A percentile compares a stretch with the other conserved stretches of the same genome.
These are phyloP conservation scores for Hypoxylon sp. DNA, from an alignment of 2,329 filamentous ascomycete genomes.

Conservation along the genomic window DNA sequence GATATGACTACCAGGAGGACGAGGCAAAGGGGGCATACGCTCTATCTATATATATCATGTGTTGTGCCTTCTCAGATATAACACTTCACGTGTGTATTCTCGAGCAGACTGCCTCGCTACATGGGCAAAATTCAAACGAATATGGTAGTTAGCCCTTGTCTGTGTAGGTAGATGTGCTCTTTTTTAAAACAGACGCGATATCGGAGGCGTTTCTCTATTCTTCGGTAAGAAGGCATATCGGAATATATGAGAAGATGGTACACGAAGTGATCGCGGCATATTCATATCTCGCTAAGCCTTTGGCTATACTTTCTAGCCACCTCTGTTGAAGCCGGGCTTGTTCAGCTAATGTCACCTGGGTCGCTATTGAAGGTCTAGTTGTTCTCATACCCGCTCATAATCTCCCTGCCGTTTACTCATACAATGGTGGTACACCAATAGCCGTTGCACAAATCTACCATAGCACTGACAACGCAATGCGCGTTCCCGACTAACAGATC, in stretches of 20 bases:
- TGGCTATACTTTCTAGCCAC: conserved; percentile 17
- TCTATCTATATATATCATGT: not conserved
- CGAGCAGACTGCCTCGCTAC: not conserved
- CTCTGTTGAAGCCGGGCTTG: conserved; percentile 6
- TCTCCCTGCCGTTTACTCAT: conserved; percentile 9
- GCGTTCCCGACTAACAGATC: conserved; percentile 20
- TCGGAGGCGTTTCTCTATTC: conserved; percentile 47
- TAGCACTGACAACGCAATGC: conserved; percentile 20
- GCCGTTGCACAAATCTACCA: conserved; percentile 11
- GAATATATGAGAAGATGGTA: conserved; percentile 29
- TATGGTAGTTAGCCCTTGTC: conserved; percentile 15
- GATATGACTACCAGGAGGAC: conserved; percentile 1
- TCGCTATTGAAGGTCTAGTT: not conserved
- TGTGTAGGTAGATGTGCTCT: conserved; percentile 14
- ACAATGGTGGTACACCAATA: conserved; percentile 12
- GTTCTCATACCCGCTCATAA: conserved; percentile 11
- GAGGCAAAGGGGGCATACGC: not conserved
- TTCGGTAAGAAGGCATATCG: conserved; percentile 47
- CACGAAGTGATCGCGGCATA: conserved; percentile 3
- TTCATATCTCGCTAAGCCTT: conserved; percentile 12
- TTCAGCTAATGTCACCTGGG: not conserved
- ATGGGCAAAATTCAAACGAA: conserved; percentile 23
- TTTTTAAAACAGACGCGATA: conserved; percentile 29
- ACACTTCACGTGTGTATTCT: conserved; percentile 6
- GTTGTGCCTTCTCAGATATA: not conserved